phyloP scores from a whole-genome alignment of 768 basidiomycete genomes.

The Macrolepiota fuliginosa region DNA sequence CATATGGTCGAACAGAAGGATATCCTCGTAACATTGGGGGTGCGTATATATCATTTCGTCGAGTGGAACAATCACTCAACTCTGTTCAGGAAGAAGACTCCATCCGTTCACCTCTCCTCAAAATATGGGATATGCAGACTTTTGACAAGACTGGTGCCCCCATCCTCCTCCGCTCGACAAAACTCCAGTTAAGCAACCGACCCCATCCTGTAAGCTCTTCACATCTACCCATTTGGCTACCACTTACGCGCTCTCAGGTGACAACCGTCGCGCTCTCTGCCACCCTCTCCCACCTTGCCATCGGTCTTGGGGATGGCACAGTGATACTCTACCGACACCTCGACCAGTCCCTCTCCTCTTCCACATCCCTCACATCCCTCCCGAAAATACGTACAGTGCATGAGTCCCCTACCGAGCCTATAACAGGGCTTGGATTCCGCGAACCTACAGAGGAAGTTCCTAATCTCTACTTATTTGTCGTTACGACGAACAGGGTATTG shows the following conservation, averaged over 20 bases:
- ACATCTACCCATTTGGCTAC: not conserved
- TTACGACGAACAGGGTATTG: slow-evolving; percentile 83
- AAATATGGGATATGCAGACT: slow-evolving; percentile 86
- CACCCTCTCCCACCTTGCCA: slow-evolving; percentile 78
- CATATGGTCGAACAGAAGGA: slow-evolving; percentile 84
- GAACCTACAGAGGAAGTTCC: slow-evolving; percentile 50
- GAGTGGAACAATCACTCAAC: not conserved
- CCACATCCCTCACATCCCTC: slow-evolving; percentile 65
- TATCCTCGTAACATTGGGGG: slow-evolving; percentile 86
- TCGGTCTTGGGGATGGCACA: slow-evolving; percentile 94
- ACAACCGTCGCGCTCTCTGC: slow-evolving; percentile 78
- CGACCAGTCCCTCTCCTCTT: slow-evolving; percentile 82
- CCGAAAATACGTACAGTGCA: slow-evolving; percentile 85
- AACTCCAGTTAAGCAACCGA: slow-evolving; percentile 71
- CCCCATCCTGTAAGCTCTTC: slow-evolving; percentile 66
- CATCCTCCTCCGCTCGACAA: slow-evolving; percentile 66
- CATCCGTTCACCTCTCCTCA: slow-evolving; percentile 65
- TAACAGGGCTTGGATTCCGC: slow-evolving; percentile 89
- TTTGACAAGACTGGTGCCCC: slow-evolving; percentile 63
- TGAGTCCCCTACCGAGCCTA: slow-evolving; percentile 82
- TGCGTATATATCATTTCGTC: slow-evolving; percentile 36
- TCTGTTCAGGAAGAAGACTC: slow-evolving; percentile 68
- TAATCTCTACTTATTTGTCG: slow-evolving; percentile 71
- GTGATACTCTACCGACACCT: slow-evolving; percentile 90
- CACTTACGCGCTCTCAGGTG: slow-evolving; percentile 41